Evolutionary conservation across 139 green algal genomes (phyloP), one percentile per base, ranked within the genome.

Genomic region (Pseudopediastrum boryanum): DNA sequence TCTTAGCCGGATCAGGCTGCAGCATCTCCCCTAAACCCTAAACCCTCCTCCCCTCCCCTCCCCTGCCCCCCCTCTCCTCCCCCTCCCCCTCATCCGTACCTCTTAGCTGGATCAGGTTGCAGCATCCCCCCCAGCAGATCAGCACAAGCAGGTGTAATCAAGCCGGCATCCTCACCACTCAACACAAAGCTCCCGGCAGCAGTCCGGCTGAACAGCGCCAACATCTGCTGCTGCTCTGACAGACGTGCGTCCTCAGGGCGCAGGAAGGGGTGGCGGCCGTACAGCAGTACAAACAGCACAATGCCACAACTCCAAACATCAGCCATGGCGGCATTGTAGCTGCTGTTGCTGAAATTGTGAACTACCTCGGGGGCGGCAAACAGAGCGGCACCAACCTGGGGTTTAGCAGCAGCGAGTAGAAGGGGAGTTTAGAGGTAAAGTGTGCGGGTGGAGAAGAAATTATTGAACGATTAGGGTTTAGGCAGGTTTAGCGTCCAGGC

Each of bases 301-400:
- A 94, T 85, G 46, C 90, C 90, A 27, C 75, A 85, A 1, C 86
- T 85, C 90, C 90, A 94, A 31, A 93, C 77, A 63, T 94, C 90
- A 0, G 83, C 81, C 23, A 67, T 29, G 29, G 56, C 63, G 16
- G 81, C 86, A 71, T 91, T 83, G 21, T 89, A 87, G 2, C 50
- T 3, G 35, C 74, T 48, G n/a, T 71, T 83, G 35, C 33, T 63
- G 64, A 85, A 81, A 67, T 89, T 85, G 42, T 85, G 48, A 74
- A 93, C 71, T 38, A 92, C 85, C 74, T 94, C 89, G 13, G 89
- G 89, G 1, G 89, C 86, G 35, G 87, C 85, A 76, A 87, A 90
- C 75, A 88, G 76, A 23, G 88, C 85, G 42, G 84, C 87, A 36
- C 84, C 86, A 13, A 90, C 84, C 79, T 88, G 83, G n/a, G n/a